phyloP scores from a whole-genome alignment of 2,329 filamentous ascomycete genomes.

The Penicillium sp. region DNA sequence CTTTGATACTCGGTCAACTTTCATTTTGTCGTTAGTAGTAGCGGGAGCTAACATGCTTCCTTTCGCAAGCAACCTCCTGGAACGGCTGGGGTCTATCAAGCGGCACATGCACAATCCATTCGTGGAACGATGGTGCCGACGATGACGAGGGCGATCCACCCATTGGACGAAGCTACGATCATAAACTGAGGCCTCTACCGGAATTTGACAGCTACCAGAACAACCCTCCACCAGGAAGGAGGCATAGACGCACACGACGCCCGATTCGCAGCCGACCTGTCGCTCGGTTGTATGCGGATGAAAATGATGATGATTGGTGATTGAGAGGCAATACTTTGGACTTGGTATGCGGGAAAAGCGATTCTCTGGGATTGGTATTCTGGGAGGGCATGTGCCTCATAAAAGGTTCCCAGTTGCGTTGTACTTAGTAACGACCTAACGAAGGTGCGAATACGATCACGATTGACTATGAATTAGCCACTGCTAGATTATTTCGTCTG shows the following conservation, averaged over 20 bases:
- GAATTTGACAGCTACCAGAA: slow-evolving; percentile 45
- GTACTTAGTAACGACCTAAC: background rate
- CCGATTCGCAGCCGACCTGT: slow-evolving; percentile 29
- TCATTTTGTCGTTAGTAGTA: background rate
- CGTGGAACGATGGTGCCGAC: slow-evolving; percentile 68
- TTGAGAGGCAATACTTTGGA: too few species aligned
- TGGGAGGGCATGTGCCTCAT: background rate
- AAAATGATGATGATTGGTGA: slow-evolving; percentile 24
- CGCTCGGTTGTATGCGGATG: slow-evolving; percentile 14
- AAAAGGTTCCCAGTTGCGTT: background rate
- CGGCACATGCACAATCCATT: slow-evolving; percentile 77
- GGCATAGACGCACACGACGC: slow-evolving; percentile 12
- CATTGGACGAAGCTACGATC: slow-evolving; percentile 64
- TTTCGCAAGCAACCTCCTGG: slow-evolving; percentile 70
- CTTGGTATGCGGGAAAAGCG: background rate
- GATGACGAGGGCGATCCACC: slow-evolving; percentile 64
- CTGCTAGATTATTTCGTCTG: background rate
- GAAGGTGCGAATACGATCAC: background rate
- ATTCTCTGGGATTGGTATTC: background rate
- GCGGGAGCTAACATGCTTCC: slow-evolving; percentile 3
- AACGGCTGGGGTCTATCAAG: slow-evolving; percentile 73
- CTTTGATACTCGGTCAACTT: slow-evolving; percentile 1
- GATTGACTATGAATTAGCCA: background rate
- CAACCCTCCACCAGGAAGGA: slow-evolving; percentile 12
- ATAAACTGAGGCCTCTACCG: slow-evolving; percentile 55